phyloP scores from a whole-genome alignment of 2,329 filamentous ascomycete genomes.

The Colletotrichum orbiculare region DNA sequence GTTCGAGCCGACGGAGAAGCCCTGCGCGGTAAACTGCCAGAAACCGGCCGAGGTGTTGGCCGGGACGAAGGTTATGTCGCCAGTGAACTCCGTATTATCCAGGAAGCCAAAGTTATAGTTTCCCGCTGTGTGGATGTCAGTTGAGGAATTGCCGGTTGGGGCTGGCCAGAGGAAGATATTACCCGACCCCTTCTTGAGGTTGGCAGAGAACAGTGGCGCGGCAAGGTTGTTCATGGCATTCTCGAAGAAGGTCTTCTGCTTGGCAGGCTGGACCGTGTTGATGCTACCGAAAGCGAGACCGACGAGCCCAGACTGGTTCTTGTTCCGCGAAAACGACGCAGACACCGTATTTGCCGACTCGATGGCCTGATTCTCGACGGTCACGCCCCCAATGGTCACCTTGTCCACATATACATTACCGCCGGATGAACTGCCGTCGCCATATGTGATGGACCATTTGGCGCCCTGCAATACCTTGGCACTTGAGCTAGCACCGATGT shows the following conservation, averaged over 20 bases:
- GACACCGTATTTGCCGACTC: constrained; percentile 56
- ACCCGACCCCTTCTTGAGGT: constrained; percentile 50
- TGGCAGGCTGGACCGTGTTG: constrained; percentile 53
- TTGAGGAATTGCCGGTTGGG: neutral
- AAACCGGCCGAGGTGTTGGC: constrained; percentile 68
- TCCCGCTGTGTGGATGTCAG: constrained; percentile 39
- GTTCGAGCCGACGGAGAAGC: constrained; percentile 61
- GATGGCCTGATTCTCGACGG: constrained; percentile 53
- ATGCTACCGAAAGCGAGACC: constrained; percentile 56
- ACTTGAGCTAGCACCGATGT: constrained; percentile 52
- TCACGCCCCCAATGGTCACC: constrained; percentile 55
- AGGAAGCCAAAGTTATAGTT: constrained; percentile 58
- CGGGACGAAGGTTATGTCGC: constrained; percentile 65
- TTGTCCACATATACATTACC: constrained; percentile 57
- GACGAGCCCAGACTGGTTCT: constrained; percentile 54
- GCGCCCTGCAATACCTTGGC: constrained; percentile 50
- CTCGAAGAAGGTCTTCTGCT: constrained; percentile 57
- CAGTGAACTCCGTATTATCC: constrained; percentile 67
- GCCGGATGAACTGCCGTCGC: constrained; percentile 54
- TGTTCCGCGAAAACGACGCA: constrained; percentile 49
- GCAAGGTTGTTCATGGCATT: constrained; percentile 45
- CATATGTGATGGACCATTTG: constrained; percentile 55
- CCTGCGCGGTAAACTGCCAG: constrained; percentile 70
- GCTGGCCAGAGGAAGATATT: neutral
- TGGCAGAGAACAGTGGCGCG: constrained; percentile 47